Base-by-base conservation (phyloP, 805 yeast genomes). In the Lachancea thermotolerans region DNA sequence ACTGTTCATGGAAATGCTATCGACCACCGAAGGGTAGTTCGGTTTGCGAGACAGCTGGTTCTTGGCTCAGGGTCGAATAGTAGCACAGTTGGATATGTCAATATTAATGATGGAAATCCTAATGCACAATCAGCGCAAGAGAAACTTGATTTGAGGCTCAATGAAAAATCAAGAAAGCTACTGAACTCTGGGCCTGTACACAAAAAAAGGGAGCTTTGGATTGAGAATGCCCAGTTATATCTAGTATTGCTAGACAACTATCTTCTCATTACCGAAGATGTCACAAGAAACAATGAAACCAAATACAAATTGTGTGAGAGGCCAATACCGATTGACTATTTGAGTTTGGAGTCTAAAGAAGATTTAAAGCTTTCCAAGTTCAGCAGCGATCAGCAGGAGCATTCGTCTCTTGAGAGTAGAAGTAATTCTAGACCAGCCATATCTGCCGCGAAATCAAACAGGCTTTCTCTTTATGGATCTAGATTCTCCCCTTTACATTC, bases 161-260 rank as follows among this genome's bases (percentile, higher is more conserved):
- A 64, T 4, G 79, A 82, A 28, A 68, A 70, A 11, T 73, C 77
- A 41, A 70, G 95, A 51, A 74, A 68, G 50, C 65, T 86, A 21
- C 59, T 82, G 37, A 69, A 69, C 50, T 67, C 81, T 10, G 93
- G 89, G 0, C 74, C 72, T 21, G 73, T 84, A 14, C 54, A 68
- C 2, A 71, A 82, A 45, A 78, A 81, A 47, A 79, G 86, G 11
- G 93, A 83, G 40, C 66, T 79, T 54, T 77, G 80, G 68, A 67
- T 80, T 28, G 82, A 81, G 34, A 71, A 84, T 34, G 65, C 69
- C 7, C 67, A 73, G 0, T 64, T 69, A 1, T 70, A 77, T 51
- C 54, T 84, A 18, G 76, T 85, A 15, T 64, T 87, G 27, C 64
- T 87, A 42, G 95, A 87, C 57, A 85, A 87, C 55, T 85, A 72